Evolutionary conservation across 768 basidiomycete genomes (phyloP).

Genomic region (Suillus decipiens): DNA sequence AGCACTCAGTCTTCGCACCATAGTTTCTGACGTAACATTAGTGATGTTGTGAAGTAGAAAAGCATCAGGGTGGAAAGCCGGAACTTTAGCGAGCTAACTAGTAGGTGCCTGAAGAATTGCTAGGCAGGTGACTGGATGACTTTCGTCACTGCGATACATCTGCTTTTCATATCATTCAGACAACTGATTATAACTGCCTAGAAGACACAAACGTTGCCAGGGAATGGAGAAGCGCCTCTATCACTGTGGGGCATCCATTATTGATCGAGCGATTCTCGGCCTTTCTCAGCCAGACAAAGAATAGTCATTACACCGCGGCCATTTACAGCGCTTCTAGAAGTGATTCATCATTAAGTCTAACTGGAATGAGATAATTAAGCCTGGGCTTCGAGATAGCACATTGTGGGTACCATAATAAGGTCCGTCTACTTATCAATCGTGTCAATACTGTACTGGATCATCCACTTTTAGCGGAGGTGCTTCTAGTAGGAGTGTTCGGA

Average conservation of each 20-base stretch:
- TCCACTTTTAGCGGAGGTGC: not conserved
- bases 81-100: not conserved
- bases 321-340: not conserved
- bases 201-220: not conserved
- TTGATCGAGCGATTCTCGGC: not conserved
- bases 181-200: not conserved
- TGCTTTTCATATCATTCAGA: not conserved
- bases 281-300: not conserved
- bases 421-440: conserved; percentile 1
- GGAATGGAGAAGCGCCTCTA: conserved; percentile 4
- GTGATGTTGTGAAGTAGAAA: not conserved
- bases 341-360: not conserved
- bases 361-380: not conserved
- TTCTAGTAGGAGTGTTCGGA: not conserved
- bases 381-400: not conserved
- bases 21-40: not conserved
- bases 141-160: not conserved
- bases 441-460: not conserved
- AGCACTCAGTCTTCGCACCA: not conserved
- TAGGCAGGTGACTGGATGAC: not conserved
- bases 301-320: not conserved
- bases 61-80: not conserved
- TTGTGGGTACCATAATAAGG: not conserved
- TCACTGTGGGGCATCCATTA: conserved; percentile 4
- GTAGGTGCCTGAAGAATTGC: not conserved